Conservation (phyloP, 2,329 filamentous ascomycete species). For the Aspergillus tubingensis region DNA sequence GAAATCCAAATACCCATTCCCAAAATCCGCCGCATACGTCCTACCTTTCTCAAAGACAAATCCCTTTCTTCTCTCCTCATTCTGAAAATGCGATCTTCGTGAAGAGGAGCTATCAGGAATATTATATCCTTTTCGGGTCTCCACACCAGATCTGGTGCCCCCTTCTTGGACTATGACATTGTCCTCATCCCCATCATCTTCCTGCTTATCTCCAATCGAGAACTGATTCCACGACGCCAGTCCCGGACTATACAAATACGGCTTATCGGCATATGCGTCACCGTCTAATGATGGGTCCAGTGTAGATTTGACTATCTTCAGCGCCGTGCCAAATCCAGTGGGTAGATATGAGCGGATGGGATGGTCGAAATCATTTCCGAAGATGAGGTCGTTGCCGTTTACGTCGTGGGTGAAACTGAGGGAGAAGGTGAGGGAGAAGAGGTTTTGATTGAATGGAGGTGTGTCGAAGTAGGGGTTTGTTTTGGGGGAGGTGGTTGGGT, state of each 20-base stretch:
- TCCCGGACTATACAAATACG: conserved; percentile 82
- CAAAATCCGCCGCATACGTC: conserved; percentile 72
- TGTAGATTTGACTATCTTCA: conserved; percentile 84
- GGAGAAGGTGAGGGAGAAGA: conserved; percentile 80
- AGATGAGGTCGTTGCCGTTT: conserved; percentile 73
- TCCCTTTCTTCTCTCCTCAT: conserved; percentile 54
- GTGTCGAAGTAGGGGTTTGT: conserved; percentile 77
- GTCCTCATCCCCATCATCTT: conserved; percentile 7
- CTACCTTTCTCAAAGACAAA: conserved; percentile 65
- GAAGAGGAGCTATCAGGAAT: conserved; percentile 57
- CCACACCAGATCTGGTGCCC: conserved; percentile 57
- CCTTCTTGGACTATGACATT: conserved; percentile 65
- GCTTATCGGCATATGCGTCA: conserved; percentile 82
- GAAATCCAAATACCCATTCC: conserved; percentile 91
- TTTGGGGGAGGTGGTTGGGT: conserved; percentile 68
- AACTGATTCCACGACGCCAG: conserved; percentile 78
- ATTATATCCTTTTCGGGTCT: conserved; percentile 49
- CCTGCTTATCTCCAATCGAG: conserved; percentile 33
- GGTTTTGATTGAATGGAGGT: conserved; percentile 70
- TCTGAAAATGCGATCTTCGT: conserved; percentile 64
- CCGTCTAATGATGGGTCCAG: conserved; percentile 90
- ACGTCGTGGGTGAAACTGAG: conserved; percentile 72
- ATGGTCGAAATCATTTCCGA: conserved; percentile 93
- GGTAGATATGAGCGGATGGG: conserved; percentile 85
- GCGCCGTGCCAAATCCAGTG: conserved; percentile 79